A percentile compares a stretch with the other conserved stretches of the same genome.
Conservation (phyloP, 2,329 filamentous ascomycete species). For the Penicillium sp. region DNA sequence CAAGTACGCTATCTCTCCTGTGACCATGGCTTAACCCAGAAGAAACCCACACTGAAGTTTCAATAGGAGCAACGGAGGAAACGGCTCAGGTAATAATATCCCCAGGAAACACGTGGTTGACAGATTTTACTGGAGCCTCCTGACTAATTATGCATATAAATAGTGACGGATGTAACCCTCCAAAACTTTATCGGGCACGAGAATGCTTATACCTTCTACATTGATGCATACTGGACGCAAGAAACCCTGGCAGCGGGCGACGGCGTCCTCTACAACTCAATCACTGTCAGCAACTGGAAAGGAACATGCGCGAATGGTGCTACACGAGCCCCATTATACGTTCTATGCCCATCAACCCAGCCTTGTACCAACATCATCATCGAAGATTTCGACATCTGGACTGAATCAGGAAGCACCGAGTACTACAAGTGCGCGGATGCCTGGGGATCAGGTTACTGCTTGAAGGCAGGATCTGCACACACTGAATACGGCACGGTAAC, state of each 20-base stretch:
- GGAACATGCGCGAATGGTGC: slow-evolving; percentile 52
- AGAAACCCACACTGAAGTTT: neutral
- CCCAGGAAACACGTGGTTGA: neutral
- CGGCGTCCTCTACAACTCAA: slow-evolving; percentile 53
- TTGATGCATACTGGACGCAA: slow-evolving; percentile 54
- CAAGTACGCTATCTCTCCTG: slow-evolving; percentile 51
- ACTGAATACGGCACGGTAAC: slow-evolving; percentile 23
- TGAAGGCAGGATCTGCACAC: slow-evolving; percentile 31
- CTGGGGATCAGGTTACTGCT: slow-evolving; percentile 50
- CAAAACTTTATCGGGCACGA: slow-evolving; percentile 59
- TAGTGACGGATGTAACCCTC: slow-evolving; percentile 49
- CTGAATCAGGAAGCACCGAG: slow-evolving; percentile 25
- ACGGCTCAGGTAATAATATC: neutral
- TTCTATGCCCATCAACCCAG: slow-evolving; percentile 50
- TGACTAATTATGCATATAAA: neutral
- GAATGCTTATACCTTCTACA: slow-evolving; percentile 58
- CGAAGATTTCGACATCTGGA: slow-evolving; percentile 51
- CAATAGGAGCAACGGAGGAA: neutral
- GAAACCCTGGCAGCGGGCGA: slow-evolving; percentile 44
- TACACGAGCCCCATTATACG: slow-evolving; percentile 53
- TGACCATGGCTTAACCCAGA: neutral
- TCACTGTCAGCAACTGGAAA: slow-evolving; percentile 57
- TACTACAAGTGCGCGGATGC: slow-evolving; percentile 50
- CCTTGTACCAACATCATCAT: slow-evolving; percentile 56
- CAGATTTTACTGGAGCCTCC: neutral